Base-by-base conservation (phyloP, 768 basidiomycete genomes). In the Cystobasidium tubakii region DNA sequence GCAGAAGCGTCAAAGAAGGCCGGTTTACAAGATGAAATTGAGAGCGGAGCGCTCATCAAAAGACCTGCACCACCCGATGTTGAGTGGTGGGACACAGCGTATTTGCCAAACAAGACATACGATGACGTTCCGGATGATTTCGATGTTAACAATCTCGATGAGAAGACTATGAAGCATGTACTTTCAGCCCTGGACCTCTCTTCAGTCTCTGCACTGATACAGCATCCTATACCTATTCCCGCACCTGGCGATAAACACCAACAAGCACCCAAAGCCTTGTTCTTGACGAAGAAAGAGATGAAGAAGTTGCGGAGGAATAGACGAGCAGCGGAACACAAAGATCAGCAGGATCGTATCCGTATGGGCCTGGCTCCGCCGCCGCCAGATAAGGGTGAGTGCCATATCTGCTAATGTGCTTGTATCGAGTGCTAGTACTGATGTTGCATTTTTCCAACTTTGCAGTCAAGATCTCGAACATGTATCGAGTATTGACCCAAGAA, bases 351-450 rank as follows among this genome's bases (percentile, higher is more conserved):
- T 80, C 85, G 94, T 46, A 89, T 94, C 78, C 87, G 91, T 75
- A 97, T 98, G 94, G 96, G 96, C 70, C 85, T 99, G 42, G 84
- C 92, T 63, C 94, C 96, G 10, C 92, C 95, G 43, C 94, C 97
- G 81, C 84, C 94, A 44, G 93, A 95, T 0, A 99, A 99, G 85
- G 91, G 91, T 90, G 75, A 43, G 77, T 66, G 39, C 6, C 19
- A 19, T 21, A 17, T 3, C 39, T 50, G 21, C 27, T 43, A 27
- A 63, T 29, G 23, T 4, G 29, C 4, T 62, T 29, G 2, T 29
- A 23, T 4, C 21, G 15, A 6, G n/a, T 3, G n/a, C 1, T 10
- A 27, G 29, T 7, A 19, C 34, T 66, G 31, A 36, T 23, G 0
- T 39, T n/a, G 21, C 60, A 19, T 25, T 27, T 23, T 57, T 73